A percentile compares a stretch with the other conserved stretches of the same genome.
Conservation (phyloP, 495 filamentous ascomycete species). For the Cercophora sp. region DNA sequence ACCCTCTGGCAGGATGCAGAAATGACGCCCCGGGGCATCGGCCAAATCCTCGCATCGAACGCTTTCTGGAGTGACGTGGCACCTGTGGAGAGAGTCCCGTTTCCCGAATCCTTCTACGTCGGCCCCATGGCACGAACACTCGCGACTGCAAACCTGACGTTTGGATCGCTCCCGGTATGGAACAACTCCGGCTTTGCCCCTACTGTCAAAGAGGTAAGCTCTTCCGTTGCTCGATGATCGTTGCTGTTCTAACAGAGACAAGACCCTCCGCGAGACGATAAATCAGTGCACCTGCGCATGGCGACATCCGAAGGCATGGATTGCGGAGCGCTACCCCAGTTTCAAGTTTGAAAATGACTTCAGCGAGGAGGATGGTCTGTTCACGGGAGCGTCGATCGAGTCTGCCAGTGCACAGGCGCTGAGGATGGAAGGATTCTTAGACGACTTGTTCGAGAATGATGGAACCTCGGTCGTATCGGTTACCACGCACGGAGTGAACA, state of each 20-base stretch:
- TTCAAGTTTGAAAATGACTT: slow-evolving; percentile 2
- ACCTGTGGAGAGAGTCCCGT: neutral
- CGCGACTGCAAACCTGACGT: neutral
- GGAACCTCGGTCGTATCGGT: neutral
- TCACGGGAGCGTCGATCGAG: neutral
- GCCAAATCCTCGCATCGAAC: neutral
- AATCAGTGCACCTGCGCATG: slow-evolving; percentile 5
- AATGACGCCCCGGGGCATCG: neutral
- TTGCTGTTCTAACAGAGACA: neutral
- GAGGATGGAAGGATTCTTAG: neutral
- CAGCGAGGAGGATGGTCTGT: neutral
- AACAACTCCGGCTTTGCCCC: neutral
- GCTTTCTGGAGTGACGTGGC: neutral
- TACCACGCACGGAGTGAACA: neutral
- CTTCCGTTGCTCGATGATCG: neutral
- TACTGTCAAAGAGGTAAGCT: neutral
- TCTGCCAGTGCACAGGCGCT: neutral
- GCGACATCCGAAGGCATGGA: neutral
- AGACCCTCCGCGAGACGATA: slow-evolving; percentile 5
- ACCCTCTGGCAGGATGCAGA: slow-evolving; percentile 3
- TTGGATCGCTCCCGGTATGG: neutral
- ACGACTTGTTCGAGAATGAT: neutral
- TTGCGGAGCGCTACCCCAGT: neutral
- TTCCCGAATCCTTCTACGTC: neutral
- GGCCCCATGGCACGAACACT: slow-evolving; percentile 1